Evolutionary conservation across 1,284 basidiomycete species (phyloP).

Genomic region (Puccinia sorghi): DNA sequence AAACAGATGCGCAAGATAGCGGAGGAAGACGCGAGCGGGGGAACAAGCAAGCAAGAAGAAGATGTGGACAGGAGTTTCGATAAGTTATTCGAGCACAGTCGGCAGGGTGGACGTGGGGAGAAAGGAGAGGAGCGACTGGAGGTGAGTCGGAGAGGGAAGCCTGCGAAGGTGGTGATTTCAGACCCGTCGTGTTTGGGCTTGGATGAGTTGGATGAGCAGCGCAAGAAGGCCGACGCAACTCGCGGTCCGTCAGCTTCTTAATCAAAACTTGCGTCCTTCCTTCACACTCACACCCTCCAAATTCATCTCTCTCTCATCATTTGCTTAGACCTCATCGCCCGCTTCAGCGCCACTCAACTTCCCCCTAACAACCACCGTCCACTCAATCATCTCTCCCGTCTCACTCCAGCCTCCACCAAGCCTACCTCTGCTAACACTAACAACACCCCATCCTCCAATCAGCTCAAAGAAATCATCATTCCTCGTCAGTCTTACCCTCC

Average conservation of each 20-base stretch:
- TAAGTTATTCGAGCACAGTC: constrained; percentile 37
- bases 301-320: not conserved
- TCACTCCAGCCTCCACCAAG: too few relatives aligned
- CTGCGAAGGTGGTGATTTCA: constrained; percentile 10
- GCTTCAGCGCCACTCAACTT: constrained; percentile 1
- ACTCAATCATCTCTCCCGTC: too few relatives aligned
- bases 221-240: constrained; percentile 41
- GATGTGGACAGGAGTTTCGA: constrained; percentile 41
- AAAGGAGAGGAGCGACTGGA: not conserved
- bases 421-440: not conserved
- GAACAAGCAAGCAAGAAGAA: not conserved
- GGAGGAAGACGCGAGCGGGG: not conserved
- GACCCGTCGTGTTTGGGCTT: constrained; percentile 12
- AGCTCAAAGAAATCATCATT: not conserved
- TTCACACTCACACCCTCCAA: not conserved
- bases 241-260: constrained; percentile 18
- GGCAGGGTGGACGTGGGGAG: too few relatives aligned
- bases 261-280: not conserved
- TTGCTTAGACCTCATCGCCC: constrained; percentile 4
- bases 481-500: constrained; percentile 3
- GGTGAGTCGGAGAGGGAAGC: not conserved
- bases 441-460: not conserved
- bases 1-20: constrained; percentile 16
- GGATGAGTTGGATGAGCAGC: constrained; percentile 35
- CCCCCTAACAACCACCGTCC: not conserved